Evolutionary conservation across 2,329 filamentous ascomycete species (phyloP), one percentile per base, ranked within the genome.

Genomic region (Colletotrichum abscissum): DNA sequence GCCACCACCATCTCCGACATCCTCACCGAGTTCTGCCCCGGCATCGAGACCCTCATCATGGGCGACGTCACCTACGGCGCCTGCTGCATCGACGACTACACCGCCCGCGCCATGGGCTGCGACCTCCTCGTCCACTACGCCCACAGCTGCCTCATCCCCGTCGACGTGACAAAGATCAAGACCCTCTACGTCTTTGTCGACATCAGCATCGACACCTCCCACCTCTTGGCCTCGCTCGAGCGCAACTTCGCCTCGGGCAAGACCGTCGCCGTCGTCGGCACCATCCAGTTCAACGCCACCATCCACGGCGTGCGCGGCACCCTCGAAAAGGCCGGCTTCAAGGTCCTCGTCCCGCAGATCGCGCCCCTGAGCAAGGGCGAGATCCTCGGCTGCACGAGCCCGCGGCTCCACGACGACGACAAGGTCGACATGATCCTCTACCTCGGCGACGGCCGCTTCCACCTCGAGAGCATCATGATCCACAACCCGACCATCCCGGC

Each of bases 51-150:
- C 2, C 88, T 98, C 67, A 99, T 99, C 82, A 99, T 99, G 97
- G 97, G 97, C 74, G 97, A 99, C 81, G 97, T 99, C 56, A 99
- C 97, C 1, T 99, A 99, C 82, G 97, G 97, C 75, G 97, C 97
- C 26, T 99, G 97, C 86, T 99, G 97, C 81, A 98, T 99, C 78
- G 97, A 99, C 81, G 97, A 99, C 84, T 99, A 97, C 84, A 99
- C 97, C 0, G 97, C 97, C 1, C 89, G 96, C 57, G 97, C 97
- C 0, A 89, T 99, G 26, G 97, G 95, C 1, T 99, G 97, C 81
- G 97, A 99, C 78, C 86, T 99, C 7, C 88, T 99, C 11, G 94
- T 99, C 1, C 97, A 99, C 84, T 99, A 99, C 81, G 97, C 97
- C 1, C 97, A 99, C 84, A 97, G 94, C 80, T 99, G 97, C 78